Conservation (phyloP, 2,329 filamentous ascomycete species). For the Reticulascus tulasneorum region DNA sequence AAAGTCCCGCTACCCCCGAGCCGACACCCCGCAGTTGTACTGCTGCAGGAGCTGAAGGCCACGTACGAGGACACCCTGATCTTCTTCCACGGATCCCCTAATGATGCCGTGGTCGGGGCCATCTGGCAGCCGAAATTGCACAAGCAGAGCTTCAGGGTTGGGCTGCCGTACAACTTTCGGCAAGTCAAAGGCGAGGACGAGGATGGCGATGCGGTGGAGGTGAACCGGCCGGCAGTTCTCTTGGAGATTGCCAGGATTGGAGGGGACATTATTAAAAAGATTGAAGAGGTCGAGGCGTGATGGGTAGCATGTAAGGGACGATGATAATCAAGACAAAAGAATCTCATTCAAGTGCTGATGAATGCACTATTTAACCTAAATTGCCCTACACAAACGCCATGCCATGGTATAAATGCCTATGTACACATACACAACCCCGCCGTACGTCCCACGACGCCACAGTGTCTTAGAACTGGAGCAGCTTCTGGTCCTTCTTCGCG, state of each 20-base stretch:
- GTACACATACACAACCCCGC: constrained; percentile 12
- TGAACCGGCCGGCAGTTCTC: constrained; percentile 66
- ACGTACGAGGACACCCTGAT: constrained; percentile 68
- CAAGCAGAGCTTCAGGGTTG: constrained; percentile 63
- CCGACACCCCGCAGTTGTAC: constrained; percentile 57
- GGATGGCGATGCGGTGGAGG: constrained; percentile 46
- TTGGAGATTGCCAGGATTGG: constrained; percentile 69
- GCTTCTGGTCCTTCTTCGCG: constrained; percentile 39
- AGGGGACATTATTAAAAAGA: constrained; percentile 62
- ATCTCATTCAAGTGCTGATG: constrained; percentile 8
- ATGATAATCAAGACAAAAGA: constrained; percentile 3
- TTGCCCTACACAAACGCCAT: constrained; percentile 20
- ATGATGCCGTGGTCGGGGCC: constrained; percentile 50
- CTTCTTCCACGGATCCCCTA: constrained; percentile 69
- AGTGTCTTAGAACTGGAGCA: constrained; percentile 11
- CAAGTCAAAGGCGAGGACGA: constrained; percentile 23
- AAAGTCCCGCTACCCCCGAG: constrained; percentile 43
- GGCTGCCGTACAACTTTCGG: constrained; percentile 59
- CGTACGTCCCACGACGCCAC: constrained; percentile 1
- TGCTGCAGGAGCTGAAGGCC: constrained; percentile 63
- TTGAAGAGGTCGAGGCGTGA: constrained; percentile 42
- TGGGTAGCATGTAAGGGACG: not conserved
- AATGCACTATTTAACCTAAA: constrained; percentile 11
- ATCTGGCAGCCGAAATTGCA: constrained; percentile 56
- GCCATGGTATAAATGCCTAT: constrained; percentile 36